Evolutionary conservation across 129 eudicot species (phyloP), one percentile per base, ranked within the genome.

Genomic region (Chrysanthemum lavandulifolium): DNA sequence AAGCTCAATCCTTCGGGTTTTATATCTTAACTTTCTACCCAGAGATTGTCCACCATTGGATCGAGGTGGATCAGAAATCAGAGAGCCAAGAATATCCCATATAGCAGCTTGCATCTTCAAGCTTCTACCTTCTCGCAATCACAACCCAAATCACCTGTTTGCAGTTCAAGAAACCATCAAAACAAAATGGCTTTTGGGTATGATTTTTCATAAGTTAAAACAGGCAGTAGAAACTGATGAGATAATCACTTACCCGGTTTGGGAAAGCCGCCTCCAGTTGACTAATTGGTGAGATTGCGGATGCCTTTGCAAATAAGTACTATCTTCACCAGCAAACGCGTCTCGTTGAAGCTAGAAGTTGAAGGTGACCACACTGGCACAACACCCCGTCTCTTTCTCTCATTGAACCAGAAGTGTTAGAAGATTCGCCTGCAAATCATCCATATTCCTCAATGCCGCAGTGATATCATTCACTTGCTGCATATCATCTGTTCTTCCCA

Each of bases 361-460:
- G 80, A 73, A 33, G 97, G 99, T 13, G 99, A 90, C 99, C 99
- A 94, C 59, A 88, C 97, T 0, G 97, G 99, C 61, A 90, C 99
- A 14, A 86, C 86, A 51, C 89, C 97, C 97, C 91, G 58, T 88
- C 94, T 68, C 92, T 75, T 70, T 85, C 93, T 81, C 95, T 78
- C 68, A 89, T 81, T 47, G 75, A 73, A 25, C 79, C 69, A 65
- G 52, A 50, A 29, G 59, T 67, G 71, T 84, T 87, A 18, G 97
- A 82, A 48, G 97, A 90, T 73, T 90, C 99, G 96, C 84, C 15
- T 87, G 86, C 47, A 40, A 40, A 58, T 90, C 96, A 59, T 87
- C 96, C 13, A 80, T 78, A 71, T 84, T 80, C 61, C 91, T 82
- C 36, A 84, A 50, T 10, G 80, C 89, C 43, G 77, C 43, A 78